Conservation (phyloP, 306 rosid species). For the Vigna angularis region DNA sequence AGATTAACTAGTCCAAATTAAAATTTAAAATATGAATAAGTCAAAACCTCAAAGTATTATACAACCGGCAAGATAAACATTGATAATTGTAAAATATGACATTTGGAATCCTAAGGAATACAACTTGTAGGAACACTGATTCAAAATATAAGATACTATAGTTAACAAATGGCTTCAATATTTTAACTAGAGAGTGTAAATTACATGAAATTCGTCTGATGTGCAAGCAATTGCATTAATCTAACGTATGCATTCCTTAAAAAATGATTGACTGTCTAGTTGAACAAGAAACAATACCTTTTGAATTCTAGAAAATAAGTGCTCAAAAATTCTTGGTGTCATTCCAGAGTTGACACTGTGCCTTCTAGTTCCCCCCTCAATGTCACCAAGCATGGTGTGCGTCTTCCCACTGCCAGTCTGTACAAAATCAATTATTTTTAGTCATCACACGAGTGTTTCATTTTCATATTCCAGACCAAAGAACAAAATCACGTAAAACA, state of each 20-base stretch:
- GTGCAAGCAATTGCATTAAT: not conserved
- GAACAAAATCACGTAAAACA: constrained; percentile 9
- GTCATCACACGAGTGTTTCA: not conserved
- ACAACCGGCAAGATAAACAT: not conserved
- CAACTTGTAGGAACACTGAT: not conserved
- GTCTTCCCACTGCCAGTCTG: constrained; percentile 99
- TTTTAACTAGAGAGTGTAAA: not conserved
- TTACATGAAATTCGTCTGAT: constrained; percentile 20
- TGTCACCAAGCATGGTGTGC: constrained; percentile 99
- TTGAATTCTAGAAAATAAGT: constrained; percentile 88
- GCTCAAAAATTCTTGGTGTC: constrained; percentile 98
- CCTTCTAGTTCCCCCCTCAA: constrained; percentile 95
- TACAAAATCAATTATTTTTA: constrained; percentile 32
- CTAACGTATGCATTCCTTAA: constrained; percentile 4
- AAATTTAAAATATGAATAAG: not conserved
- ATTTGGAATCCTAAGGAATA: not conserved
- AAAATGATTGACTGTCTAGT: constrained; percentile 5
- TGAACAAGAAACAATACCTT: constrained; percentile 61
- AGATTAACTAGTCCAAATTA: not conserved
- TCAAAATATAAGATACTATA: constrained; percentile 28
- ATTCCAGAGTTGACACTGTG: constrained; percentile 98
- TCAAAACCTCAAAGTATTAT: constrained; percentile 18
- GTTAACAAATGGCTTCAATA: not conserved
- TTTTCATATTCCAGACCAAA: not conserved
- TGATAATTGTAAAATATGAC: not conserved